Evolutionary conservation across 1,284 basidiomycete species (phyloP).

Genomic region (Cronartium quercuum): DNA sequence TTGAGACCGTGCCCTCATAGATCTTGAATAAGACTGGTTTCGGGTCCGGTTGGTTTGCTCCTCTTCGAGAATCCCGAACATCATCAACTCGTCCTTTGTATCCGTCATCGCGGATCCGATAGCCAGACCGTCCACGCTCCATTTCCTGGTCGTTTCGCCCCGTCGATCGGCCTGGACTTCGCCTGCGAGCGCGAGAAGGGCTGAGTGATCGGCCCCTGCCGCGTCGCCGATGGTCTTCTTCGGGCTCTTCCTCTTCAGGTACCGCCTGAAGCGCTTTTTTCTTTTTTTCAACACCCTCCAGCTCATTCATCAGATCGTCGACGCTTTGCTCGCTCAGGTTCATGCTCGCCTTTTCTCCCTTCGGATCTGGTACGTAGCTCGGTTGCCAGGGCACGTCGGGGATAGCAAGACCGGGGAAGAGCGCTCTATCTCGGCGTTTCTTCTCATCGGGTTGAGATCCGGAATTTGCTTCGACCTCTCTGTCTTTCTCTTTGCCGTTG

Average conservation of each 20-base stretch:
- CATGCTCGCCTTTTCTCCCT: slow-evolving; percentile 28
- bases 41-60: slow-evolving; percentile 6
- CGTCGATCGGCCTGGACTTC: background rate
- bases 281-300: slow-evolving; percentile 56
- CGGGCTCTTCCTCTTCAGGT: slow-evolving; percentile 6
- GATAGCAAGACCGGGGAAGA: slow-evolving; percentile 87
- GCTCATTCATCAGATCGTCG: slow-evolving; percentile 75
- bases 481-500: slow-evolving; percentile 48
- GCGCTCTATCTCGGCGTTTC: slow-evolving; percentile 53
- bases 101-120: slow-evolving; percentile 38
- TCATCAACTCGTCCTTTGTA: slow-evolving; percentile 39
- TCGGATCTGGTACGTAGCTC: slow-evolving; percentile 24
- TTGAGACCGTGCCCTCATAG: slow-evolving; percentile 77
- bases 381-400: slow-evolving; percentile 60
- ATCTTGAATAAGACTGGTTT: slow-evolving; percentile 87
- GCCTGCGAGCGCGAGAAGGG: slow-evolving; percentile 48
- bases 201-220: slow-evolving; percentile 49
- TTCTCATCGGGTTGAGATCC: slow-evolving; percentile 49
- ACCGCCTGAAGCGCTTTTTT: slow-evolving; percentile 13
- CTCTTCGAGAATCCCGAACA: slow-evolving; percentile 1
- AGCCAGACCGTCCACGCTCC: slow-evolving; percentile 47
- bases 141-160: background rate
- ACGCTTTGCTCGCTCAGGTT: slow-evolving; percentile 59
- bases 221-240: background rate
- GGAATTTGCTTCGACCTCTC: slow-evolving; percentile 30